A percentile compares a stretch with the other conserved stretches of the same genome.
These are phyloP conservation scores for Termitomyces sp. DNA, from an alignment of 768 basidiomycete genomes.

Conservation along the genomic window DNA sequence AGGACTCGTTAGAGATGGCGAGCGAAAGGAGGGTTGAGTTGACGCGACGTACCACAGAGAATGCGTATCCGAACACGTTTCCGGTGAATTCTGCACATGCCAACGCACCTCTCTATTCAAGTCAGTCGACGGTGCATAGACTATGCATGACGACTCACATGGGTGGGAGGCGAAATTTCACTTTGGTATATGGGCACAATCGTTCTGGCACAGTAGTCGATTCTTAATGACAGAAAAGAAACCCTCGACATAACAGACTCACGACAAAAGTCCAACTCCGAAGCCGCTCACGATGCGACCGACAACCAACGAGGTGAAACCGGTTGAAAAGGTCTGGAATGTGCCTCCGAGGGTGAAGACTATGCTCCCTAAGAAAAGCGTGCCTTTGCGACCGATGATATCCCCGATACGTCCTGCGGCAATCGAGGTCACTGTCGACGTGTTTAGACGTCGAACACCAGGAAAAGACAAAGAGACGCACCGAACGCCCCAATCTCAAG, in stretches of 20 bases:
- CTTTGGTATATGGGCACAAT: constrained; percentile 89
- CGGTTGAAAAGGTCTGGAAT: constrained; percentile 77
- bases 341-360: constrained; percentile 85
- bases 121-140: background rate
- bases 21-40: background rate
- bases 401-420: constrained; percentile 89
- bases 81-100: constrained; percentile 92
- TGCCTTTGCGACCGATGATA: constrained; percentile 77
- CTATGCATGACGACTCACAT: constrained; percentile 35
- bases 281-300: constrained; percentile 83
- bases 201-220: constrained; percentile 39
- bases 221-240: background rate
- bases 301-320: constrained; percentile 76
- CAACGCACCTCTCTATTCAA: constrained; percentile 66
- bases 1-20: background rate
- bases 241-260: constrained; percentile 23
- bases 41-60: constrained; percentile 65
- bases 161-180: constrained; percentile 85
- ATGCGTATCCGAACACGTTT: constrained; percentile 81
- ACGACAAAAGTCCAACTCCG: constrained; percentile 89
- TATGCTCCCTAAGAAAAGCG: constrained; percentile 76
- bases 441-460: background rate
- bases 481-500: constrained; percentile 84
- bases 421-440: constrained; percentile 72
- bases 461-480: constrained; percentile 23